Evolutionary conservation across 2,329 filamentous ascomycete genomes (phyloP).

Genomic region (Magnaporthales sp.): DNA sequence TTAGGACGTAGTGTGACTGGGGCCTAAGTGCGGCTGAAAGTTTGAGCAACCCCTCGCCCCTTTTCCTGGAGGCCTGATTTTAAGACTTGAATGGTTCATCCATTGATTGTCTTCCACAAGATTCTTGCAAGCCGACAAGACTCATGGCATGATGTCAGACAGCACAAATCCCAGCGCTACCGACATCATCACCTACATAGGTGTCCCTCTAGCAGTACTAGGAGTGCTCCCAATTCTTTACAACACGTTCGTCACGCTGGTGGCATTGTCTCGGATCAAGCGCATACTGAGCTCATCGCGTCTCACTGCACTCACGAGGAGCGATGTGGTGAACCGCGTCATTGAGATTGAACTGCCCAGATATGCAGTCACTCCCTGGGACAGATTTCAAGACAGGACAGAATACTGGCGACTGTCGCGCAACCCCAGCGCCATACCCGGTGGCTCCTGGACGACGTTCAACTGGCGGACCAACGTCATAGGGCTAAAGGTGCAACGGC

Average conservation of each 20-base stretch:
- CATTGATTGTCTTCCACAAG: neutral
- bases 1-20: neutral
- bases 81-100: neutral
- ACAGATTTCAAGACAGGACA: constrained; percentile 40
- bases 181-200: constrained; percentile 24
- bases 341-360: constrained; percentile 59
- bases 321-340: constrained; percentile 55
- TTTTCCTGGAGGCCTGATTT: neutral
- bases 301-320: constrained; percentile 51
- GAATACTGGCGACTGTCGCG: constrained; percentile 50
- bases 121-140: neutral
- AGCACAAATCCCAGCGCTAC: constrained; percentile 11
- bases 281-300: constrained; percentile 46
- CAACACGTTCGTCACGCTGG: constrained; percentile 51
- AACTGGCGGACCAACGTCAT: constrained; percentile 57
- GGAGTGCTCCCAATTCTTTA: constrained; percentile 55
- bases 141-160: neutral
- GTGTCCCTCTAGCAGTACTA: constrained; percentile 24
- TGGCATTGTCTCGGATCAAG: constrained; percentile 51
- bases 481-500: constrained; percentile 51
- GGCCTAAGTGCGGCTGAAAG: constrained; percentile 1
- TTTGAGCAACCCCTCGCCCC: neutral
- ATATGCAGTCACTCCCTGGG: constrained; percentile 53
- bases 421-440: constrained; percentile 43
- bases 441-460: constrained; percentile 56